Evolutionary conservation across 805 yeast genomes (phyloP).

Genomic region (Wickerhamomyces mucosus): DNA sequence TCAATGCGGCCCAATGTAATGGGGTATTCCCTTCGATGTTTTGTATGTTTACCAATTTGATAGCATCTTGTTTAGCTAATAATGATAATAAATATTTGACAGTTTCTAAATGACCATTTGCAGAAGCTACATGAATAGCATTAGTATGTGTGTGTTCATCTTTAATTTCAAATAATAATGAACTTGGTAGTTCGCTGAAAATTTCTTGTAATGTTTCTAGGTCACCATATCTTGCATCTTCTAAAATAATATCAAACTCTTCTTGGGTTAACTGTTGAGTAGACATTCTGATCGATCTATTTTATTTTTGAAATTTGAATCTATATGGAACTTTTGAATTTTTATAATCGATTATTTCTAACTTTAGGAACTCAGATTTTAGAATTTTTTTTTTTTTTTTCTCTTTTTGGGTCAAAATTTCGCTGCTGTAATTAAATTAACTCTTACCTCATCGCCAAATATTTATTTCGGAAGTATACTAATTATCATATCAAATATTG

Average conservation of each 20-base stretch:
- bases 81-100: conserved; percentile 49
- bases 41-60: conserved; percentile 34
- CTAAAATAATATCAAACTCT: conserved; percentile 72
- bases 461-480: too few relatives aligned
- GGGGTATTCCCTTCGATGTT: conserved; percentile 91
- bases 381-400: too few relatives aligned
- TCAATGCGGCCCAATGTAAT: conserved; percentile 91
- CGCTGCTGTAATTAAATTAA: too few relatives aligned
- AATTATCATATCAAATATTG: too few relatives aligned
- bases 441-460: too few relatives aligned
- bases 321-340: too few relatives aligned
- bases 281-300: conserved; percentile 5
- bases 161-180: conserved; percentile 32
- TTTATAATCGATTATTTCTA: not conserved
- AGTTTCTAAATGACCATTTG: conserved; percentile 78
- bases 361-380: too few relatives aligned
- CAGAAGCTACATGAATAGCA: conserved; percentile 91
- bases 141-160: conserved; percentile 64
- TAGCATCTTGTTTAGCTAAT: conserved; percentile 35
- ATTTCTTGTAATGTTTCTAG: conserved; percentile 62
- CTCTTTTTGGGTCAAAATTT: too few relatives aligned
- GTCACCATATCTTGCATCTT: conserved; percentile 86
- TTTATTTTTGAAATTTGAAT: not conserved
- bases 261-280: conserved; percentile 42
- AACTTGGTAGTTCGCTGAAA: conserved; percentile 47